Percentiles rank a stretch among this genome's conserved stretches.
These are phyloP conservation scores for Populus tremula DNA, from an alignment of 345 rosid genomes.

Conservation along the genomic window DNA sequence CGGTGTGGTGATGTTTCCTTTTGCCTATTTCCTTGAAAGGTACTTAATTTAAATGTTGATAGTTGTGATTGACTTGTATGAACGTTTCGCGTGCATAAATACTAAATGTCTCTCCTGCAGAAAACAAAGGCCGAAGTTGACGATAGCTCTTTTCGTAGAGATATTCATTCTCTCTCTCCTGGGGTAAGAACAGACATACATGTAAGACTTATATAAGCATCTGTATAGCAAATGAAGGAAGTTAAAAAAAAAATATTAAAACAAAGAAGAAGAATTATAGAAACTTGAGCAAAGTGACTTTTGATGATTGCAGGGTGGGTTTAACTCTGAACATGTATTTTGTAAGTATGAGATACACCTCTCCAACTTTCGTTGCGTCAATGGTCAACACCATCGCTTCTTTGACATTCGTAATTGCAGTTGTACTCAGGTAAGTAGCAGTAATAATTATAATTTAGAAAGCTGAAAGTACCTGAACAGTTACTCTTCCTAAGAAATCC, in stretches of 20 bases:
- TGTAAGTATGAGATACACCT: constrained; percentile 32
- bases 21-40: constrained; percentile 63
- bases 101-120: constrained; percentile 34
- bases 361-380: constrained; percentile 36
- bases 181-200: constrained; percentile 36
- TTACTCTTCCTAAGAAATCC: background rate
- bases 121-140: constrained; percentile 56
- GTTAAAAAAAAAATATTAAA: background rate
- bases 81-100: background rate
- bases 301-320: constrained; percentile 45
- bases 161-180: constrained; percentile 59
- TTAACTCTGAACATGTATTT: constrained; percentile 32
- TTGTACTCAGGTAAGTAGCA: constrained; percentile 22
- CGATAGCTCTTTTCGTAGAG: constrained; percentile 53
- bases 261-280: background rate
- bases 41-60: background rate
- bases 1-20: constrained; percentile 45
- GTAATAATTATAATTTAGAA: background rate
- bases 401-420: constrained; percentile 28
- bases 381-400: constrained; percentile 28
- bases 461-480: background rate
- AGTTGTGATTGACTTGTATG: background rate
- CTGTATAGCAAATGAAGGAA: no score
- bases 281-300: background rate
- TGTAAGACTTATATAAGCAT: background rate